phyloP scores from a whole-genome alignment of 495 filamentous ascomycete species.

The Darksidea phi region DNA sequence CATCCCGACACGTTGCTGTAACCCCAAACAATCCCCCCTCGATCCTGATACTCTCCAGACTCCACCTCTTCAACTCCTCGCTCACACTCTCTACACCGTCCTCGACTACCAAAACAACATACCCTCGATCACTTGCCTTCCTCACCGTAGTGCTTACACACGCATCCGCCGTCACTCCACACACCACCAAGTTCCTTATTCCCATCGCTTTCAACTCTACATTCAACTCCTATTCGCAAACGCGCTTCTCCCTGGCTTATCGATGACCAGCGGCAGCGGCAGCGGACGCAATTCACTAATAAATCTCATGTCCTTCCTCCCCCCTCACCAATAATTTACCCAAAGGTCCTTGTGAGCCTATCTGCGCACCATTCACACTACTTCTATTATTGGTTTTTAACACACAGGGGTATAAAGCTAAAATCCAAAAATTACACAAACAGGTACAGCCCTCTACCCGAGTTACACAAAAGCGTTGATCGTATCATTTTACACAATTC shows the following conservation, averaged over 20 bases:
- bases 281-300: slow-evolving; percentile 59
- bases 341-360: slow-evolving; percentile 61
- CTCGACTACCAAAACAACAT: slow-evolving; percentile 61
- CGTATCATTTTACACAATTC: too few species aligned
- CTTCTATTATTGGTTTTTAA: too few species aligned
- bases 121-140: slow-evolving; percentile 72
- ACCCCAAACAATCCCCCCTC: slow-evolving; percentile 63
- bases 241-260: slow-evolving; percentile 67
- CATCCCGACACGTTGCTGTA: slow-evolving; percentile 50
- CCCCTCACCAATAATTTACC: slow-evolving; percentile 65
- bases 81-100: slow-evolving; percentile 56
- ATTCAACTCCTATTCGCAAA: slow-evolving; percentile 65
- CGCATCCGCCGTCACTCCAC: slow-evolving; percentile 68
- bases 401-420: too few species aligned
- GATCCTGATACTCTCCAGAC: slow-evolving; percentile 55
- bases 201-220: slow-evolving; percentile 60
- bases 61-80: slow-evolving; percentile 50
- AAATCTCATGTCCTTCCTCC: slow-evolving; percentile 61
- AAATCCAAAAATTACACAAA: too few species aligned
- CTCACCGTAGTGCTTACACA: slow-evolving; percentile 68
- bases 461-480: too few species aligned
- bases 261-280: slow-evolving; percentile 59
- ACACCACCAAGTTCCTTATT: slow-evolving; percentile 64
- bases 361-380: slow-evolving; percentile 55
- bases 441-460: too few species aligned